Evolutionary conservation across 2,329 filamentous ascomycete genomes (phyloP).

Genomic region (Fusarium pseudoanthophilum): DNA sequence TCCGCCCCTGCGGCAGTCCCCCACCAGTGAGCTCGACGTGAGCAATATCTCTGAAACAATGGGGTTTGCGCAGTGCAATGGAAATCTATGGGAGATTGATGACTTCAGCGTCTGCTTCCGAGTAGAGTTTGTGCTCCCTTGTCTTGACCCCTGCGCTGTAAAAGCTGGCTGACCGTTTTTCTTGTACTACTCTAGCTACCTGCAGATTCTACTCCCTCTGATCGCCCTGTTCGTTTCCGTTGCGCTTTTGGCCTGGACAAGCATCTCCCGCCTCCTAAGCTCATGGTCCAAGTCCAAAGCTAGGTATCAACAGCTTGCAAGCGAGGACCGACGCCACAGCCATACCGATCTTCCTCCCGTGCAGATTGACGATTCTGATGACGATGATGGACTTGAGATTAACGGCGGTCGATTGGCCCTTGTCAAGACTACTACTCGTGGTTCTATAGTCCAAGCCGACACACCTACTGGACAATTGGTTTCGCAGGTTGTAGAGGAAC

Average conservation of each 20-base stretch:
- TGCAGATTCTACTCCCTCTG: slow-evolving; percentile 80
- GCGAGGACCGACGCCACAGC: slow-evolving; percentile 53
- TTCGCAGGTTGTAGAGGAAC: slow-evolving; percentile 77
- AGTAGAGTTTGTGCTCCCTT: slow-evolving; percentile 67
- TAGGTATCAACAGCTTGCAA: slow-evolving; percentile 66
- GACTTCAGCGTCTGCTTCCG: slow-evolving; percentile 73
- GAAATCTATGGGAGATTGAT: slow-evolving; percentile 71
- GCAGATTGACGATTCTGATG: slow-evolving; percentile 60
- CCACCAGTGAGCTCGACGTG: slow-evolving; percentile 33
- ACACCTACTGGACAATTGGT: slow-evolving; percentile 78
- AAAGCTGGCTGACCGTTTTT: slow-evolving; percentile 28
- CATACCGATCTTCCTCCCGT: slow-evolving; percentile 66
- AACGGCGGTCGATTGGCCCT: slow-evolving; percentile 67
- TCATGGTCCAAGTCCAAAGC: slow-evolving; percentile 60
- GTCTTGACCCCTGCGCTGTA: not conserved
- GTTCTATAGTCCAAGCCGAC: slow-evolving; percentile 76
- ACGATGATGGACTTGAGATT: slow-evolving; percentile 68
- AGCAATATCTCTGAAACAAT: slow-evolving; percentile 46
- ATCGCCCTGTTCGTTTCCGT: slow-evolving; percentile 76
- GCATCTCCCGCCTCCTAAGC: slow-evolving; percentile 62
- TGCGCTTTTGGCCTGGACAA: slow-evolving; percentile 70
- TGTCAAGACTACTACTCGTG: slow-evolving; percentile 69
- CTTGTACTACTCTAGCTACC: slow-evolving; percentile 45
- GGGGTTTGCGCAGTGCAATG: slow-evolving; percentile 65
- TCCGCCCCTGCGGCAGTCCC: slow-evolving; percentile 18